Evolutionary conservation across 768 basidiomycete genomes (phyloP).

Genomic region (Kwoniella bestiolae): DNA sequence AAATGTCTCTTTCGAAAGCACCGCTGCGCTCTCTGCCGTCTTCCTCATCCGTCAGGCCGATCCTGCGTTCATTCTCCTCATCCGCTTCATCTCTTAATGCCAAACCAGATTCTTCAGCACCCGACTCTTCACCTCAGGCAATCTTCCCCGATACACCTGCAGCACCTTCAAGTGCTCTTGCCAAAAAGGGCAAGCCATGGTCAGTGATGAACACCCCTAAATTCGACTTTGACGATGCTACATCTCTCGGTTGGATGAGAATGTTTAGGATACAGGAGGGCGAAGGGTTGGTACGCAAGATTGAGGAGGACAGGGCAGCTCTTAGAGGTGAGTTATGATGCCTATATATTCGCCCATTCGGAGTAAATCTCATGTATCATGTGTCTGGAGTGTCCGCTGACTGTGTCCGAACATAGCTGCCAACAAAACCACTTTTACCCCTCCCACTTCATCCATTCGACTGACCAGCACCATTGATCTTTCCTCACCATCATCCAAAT

Average conservation of each 20-base stretch:
- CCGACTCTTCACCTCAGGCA: constrained; percentile 12
- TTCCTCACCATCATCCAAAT: constrained; percentile 76
- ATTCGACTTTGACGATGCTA: constrained; percentile 66
- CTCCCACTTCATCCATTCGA: constrained; percentile 63
- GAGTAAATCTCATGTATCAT: too few relatives aligned
- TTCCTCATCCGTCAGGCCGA: background rate
- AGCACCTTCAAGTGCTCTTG: constrained; percentile 13
- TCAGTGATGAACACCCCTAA: constrained; percentile 27
- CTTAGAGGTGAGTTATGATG: constrained; percentile 79
- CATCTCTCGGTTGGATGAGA: constrained; percentile 72
- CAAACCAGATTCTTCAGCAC: constrained; percentile 15
- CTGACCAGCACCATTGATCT: constrained; percentile 67
- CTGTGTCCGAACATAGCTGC: constrained; percentile 62
- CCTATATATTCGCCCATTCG: too few relatives aligned
- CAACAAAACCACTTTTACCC: constrained; percentile 74
- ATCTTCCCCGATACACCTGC: constrained; percentile 21
- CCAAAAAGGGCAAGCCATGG: constrained; percentile 19
- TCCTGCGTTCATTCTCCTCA: constrained; percentile 2
- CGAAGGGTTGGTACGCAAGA: constrained; percentile 77
- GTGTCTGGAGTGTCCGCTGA: background rate
- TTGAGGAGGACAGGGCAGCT: constrained; percentile 86
- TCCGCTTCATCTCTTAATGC: background rate
- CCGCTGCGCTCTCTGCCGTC: constrained; percentile 5
- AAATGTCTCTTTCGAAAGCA: background rate
- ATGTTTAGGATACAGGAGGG: constrained; percentile 74